These are phyloP conservation scores for Schizothecium vesticola DNA, from an alignment of 495 filamentous ascomycete species.

Conservation along the genomic window DNA sequence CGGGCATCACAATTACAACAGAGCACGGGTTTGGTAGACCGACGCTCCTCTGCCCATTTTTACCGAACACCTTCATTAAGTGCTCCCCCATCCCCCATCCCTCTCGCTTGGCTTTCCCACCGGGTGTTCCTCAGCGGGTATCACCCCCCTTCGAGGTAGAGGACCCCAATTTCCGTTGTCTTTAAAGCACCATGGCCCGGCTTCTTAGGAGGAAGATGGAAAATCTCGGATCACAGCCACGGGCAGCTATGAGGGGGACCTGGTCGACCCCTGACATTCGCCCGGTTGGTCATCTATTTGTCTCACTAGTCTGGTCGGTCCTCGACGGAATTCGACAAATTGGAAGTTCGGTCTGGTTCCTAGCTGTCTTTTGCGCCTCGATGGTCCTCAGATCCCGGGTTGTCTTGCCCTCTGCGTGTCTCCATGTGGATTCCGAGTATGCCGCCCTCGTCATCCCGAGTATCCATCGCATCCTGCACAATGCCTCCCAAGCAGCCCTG, in stretches of 20 bases:
- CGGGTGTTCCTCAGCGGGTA: neutral
- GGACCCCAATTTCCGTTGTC: constrained; percentile 1
- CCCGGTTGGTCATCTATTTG: constrained; percentile 3
- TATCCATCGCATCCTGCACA: neutral
- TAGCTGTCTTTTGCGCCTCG: neutral
- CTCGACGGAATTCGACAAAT: neutral
- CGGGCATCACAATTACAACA: neutral
- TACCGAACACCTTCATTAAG: neutral
- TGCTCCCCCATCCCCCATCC: neutral
- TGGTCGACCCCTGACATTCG: constrained; percentile 3
- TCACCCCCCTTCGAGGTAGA: neutral
- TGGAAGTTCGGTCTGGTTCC: neutral
- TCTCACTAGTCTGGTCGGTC: neutral
- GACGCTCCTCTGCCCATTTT: neutral
- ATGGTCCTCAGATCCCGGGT: neutral
- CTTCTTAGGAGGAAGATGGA: constrained; percentile 2
- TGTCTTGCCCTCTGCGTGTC: neutral
- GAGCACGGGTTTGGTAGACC: neutral
- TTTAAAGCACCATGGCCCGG: constrained; percentile 11
- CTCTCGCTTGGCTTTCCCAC: neutral
- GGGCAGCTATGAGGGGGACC: constrained; percentile 16
- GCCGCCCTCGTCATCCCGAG: neutral
- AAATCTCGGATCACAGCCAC: constrained; percentile 7
- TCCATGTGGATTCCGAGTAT: neutral
- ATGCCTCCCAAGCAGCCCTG: neutral